Base-by-base conservation (phyloP, 768 basidiomycete species). In the Lentinula detonsa region DNA sequence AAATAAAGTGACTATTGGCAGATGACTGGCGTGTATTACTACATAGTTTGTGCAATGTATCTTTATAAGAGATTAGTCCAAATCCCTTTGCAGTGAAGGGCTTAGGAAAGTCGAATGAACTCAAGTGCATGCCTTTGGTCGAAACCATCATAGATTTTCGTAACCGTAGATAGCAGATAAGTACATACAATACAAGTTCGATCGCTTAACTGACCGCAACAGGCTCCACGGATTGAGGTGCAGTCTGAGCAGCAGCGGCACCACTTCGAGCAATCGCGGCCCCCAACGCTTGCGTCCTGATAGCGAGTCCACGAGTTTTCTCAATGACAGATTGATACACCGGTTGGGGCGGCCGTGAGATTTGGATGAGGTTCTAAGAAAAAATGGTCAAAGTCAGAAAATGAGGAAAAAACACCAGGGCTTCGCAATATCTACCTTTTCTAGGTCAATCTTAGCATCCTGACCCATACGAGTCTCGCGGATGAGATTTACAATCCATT, bases 401-500 rank as follows among this genome's bases (percentile, higher is more conserved):
- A 28, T 9, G 16, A 18, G 51, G 37, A 45, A 35, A 45, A 35
- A 52, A 52, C 33, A 50, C 37, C 37, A 16, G 16, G 23, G 23
- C 18, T 48, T 48, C 45, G 23, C 13, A 18, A 34, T 28, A 28
- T 15, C 7, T 63, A 91, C 94, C 81, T 96, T 94, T 74, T 95
- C 94, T 31, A 98, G 81, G 73, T 98, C 96, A 62, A 98, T 98
- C 78, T 96, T 97, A 56, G 96, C 96, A 67, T 98, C 96, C 1
- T 92, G 89, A 13, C 93, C 93, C 90, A 96, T 93, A 50, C 94
- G 85, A 5, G 95, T 96, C 74, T 98, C 97, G 37, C 97, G 87
- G 68, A 98, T 97, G 63, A 98, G 89, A 78, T 98, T 98, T 68
- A 98, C 97, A 63, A 98, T 96, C 96, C 96, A 99, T 69, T 96